phyloP scores from a whole-genome alignment of 441 rosid species.

The Biscutella laevigata region DNA sequence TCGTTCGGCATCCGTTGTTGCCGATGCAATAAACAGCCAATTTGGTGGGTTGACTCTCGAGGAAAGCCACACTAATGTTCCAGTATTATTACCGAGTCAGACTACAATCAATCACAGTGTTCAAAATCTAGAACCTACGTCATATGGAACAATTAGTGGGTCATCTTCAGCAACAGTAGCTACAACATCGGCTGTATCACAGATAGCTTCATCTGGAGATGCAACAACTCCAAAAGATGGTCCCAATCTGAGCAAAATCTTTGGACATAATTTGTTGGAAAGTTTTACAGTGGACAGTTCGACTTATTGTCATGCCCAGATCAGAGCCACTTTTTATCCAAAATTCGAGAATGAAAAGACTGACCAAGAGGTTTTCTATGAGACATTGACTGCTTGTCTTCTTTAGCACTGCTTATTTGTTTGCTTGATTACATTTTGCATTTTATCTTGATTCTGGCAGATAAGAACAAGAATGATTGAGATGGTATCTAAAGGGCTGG shows the following conservation, averaged over 20 bases:
- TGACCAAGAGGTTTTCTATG: conserved; percentile 97
- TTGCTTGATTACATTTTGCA: not conserved
- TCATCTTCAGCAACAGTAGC: conserved; percentile 18
- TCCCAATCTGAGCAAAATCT: conserved; percentile 38
- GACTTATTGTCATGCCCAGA: conserved; percentile 55
- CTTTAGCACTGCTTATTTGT: not conserved
- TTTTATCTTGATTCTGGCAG: conserved; percentile 33
- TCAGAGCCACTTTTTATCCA: conserved; percentile 93
- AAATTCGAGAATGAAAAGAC: conserved; percentile 96
- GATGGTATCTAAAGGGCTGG: conserved; percentile 75
- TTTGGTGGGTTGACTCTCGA: conserved; percentile 41
- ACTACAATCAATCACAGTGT: conserved; percentile 19
- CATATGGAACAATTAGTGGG: conserved; percentile 48
- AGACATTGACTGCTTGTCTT: not conserved
- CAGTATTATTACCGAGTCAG: conserved; percentile 13
- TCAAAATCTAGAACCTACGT: conserved; percentile 35
- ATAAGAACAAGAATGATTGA: conserved; percentile 78
- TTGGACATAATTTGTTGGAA: conserved; percentile 37
- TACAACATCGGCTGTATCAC: conserved; percentile 13
- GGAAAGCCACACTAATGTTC: conserved; percentile 23
- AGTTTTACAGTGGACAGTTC: conserved; percentile 59
- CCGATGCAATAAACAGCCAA: conserved; percentile 31
- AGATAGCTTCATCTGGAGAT: conserved; percentile 19
- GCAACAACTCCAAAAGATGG: conserved; percentile 20
- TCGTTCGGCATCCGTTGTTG: conserved; percentile 20